Base-by-base conservation (phyloP, 2,329 filamentous ascomycete genomes). In the Exophiala spinifera region DNA sequence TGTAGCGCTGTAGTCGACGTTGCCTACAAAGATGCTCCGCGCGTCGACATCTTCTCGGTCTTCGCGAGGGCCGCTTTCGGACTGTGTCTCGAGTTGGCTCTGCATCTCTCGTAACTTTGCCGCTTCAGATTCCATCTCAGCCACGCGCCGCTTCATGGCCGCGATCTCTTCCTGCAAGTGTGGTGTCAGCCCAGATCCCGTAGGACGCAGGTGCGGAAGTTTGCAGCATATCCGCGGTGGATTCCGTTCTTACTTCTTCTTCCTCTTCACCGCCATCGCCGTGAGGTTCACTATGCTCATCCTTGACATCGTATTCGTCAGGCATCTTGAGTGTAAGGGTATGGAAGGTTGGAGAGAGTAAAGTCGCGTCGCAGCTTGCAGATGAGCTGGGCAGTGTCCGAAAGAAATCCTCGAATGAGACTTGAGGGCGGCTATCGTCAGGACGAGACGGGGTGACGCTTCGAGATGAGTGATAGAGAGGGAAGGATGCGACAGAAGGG, bases 21-120 rank as follows among this genome's bases (percentile, higher is more conserved):
- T 99, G 64, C 94, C 94, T 42, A 99, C 94, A 71, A 99, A 99
- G 73, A 99, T 91, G 75, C 91, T 96, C 67, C 94, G 86, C 63
- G 86, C 86, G 74, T 99, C 94, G 56, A 99, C 85, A 64, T 96
- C 95, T 71, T 96, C 91, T 74, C 95, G 95, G 76, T 91, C 91
- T 70, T 97, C 94, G 62, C 87, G 84, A 6, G 53, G 56, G 58
- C 94, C 79, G 64, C 89, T 89, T 61, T 90, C 85, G 60, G 84
- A 86, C 66, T 94, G 88, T 69, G 91, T 85, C 70, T 97, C 92
- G 59, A 97, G 81, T 50, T 81, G 85, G 51, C 86, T 86, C 71
- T 94, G 89, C 88, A 94, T 91, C 73, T 92, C 89, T 63, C 89
- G 83, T 50, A 94, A 80, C 73, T 91, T 91, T 55, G 87, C 87